phyloP scores from a whole-genome alignment of 2,329 filamentous ascomycete species.

The Pestalotiopsis sp. region DNA sequence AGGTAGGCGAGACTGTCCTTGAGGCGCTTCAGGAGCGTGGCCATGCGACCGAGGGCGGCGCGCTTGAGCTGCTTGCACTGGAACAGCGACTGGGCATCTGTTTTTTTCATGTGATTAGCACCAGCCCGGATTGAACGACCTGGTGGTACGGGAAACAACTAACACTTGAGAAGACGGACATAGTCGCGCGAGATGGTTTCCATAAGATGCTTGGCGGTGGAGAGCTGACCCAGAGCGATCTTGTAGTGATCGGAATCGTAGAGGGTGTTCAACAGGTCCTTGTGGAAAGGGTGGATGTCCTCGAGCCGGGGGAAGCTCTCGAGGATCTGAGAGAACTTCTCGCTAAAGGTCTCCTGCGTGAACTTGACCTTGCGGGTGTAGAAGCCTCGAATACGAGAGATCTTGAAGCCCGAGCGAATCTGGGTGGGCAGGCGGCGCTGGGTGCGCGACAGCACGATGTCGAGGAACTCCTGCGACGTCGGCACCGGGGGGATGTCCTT shows the following conservation, averaged over 20 bases:
- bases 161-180: constrained; percentile 85
- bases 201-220: constrained; percentile 93
- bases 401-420: constrained; percentile 95
- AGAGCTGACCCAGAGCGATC: constrained; percentile 93
- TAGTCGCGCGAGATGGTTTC: constrained; percentile 97
- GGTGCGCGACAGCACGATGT: constrained; percentile 93
- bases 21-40: constrained; percentile 90
- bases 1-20: constrained; percentile 95
- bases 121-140: neutral
- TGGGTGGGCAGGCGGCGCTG: constrained; percentile 93
- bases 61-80: constrained; percentile 99
- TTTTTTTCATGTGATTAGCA: neutral
- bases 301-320: constrained; percentile 90
- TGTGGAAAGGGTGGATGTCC: constrained; percentile 93
- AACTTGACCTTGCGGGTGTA: constrained; percentile 99
- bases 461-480: constrained; percentile 92
- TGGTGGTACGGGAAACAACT: neutral
- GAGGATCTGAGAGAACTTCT: constrained; percentile 89
- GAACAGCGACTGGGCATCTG: constrained; percentile 86
- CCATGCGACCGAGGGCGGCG: constrained; percentile 95
- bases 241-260: constrained; percentile 98
- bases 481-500: constrained; percentile 86
- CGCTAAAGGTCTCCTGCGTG: constrained; percentile 93
- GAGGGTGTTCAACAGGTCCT: constrained; percentile 91
- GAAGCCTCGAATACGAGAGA: constrained; percentile 87